Evolutionary conservation across 2,329 filamentous ascomycete species (phyloP), one percentile per base, ranked within the genome.

Genomic region (Sclerotiophoma versabilis): DNA sequence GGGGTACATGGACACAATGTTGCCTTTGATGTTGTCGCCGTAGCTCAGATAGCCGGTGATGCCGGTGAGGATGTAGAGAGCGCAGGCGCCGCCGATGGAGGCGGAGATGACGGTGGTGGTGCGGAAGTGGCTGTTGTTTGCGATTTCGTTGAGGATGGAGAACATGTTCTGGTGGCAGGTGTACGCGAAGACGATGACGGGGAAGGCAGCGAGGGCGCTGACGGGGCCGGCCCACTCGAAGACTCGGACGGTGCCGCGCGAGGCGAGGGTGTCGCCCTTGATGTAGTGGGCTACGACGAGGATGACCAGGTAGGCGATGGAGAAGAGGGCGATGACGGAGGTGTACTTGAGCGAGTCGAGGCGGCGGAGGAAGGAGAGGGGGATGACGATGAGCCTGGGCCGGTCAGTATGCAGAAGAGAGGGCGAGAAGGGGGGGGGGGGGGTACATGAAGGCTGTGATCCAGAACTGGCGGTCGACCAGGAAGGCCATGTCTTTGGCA

Each of bases 81-180:
- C 83, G 11, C 91, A 91, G n/a, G 93, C 91, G 25, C 89, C 89
- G 17, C 95, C 95, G 64, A 96, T 96, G 66, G 92, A 96, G 4
- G 89, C 84, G 19, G 83, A 81, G 11, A 98, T 87, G 8, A 99
- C 93, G 14, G 85, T 84, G 0, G 92, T 88, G 7, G 93, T 89
- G 58, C 89, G 89, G 67, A 81, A 83, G 17, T 91, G 91, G 3
- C 90, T 90, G 75, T 92, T 92, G 71, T 96, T 88, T 54, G 86
- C 83, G 63, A 99, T 92, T 77, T 99, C 95, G 69, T 99, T 99
- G 37, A 99, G 79, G 62, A 99, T 96, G 10, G 93, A 96, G 74
- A 99, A 99, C 95, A 99, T 99, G 73, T 99, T 99, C 71, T 99
- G 95, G 76, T 99, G 95, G 74, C 95, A 99, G 1, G 95, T 99